Conservation (phyloP, 1,284 basidiomycete species). For the Sphagnurus paluster region DNA sequence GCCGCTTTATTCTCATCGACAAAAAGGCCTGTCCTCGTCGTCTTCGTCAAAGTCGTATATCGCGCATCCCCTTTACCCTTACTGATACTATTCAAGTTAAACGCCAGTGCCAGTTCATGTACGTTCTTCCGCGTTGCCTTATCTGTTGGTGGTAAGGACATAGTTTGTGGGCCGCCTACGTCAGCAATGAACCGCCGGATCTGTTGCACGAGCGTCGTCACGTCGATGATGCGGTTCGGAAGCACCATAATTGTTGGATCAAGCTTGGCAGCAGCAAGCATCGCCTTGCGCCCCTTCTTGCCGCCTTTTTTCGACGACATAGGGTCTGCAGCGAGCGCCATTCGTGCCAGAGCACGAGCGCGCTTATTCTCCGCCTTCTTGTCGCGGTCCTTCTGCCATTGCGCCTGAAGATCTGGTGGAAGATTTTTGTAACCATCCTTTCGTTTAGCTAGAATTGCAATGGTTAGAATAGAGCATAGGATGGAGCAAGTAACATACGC, state of each 20-base stretch:
- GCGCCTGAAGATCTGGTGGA: slow-evolving; percentile 62
- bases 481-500: slow-evolving; percentile 26
- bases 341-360: slow-evolving; percentile 57
- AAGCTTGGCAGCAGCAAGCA: slow-evolving; percentile 51
- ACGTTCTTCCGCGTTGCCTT: slow-evolving; percentile 70
- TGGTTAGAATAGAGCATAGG: background rate
- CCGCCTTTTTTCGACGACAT: slow-evolving; percentile 56
- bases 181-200: slow-evolving; percentile 71
- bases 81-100: slow-evolving; percentile 76
- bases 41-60: slow-evolving; percentile 73
- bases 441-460: slow-evolving; percentile 41
- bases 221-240: slow-evolving; percentile 54
- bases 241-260: slow-evolving; percentile 44
- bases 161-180: slow-evolving; percentile 45
- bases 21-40: slow-evolving; percentile 49
- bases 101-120: slow-evolving; percentile 77
- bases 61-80: slow-evolving; percentile 65
- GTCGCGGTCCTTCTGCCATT: slow-evolving; percentile 80
- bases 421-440: slow-evolving; percentile 60
- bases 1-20: slow-evolving; percentile 61
- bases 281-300: slow-evolving; percentile 68
- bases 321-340: slow-evolving; percentile 58
- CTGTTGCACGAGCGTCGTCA: slow-evolving; percentile 60
- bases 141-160: slow-evolving; percentile 76
- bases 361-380: slow-evolving; percentile 82